Evolutionary conservation across 2,329 filamentous ascomycete species (phyloP).

Genomic region (Penicillium fuscoglaucum): DNA sequence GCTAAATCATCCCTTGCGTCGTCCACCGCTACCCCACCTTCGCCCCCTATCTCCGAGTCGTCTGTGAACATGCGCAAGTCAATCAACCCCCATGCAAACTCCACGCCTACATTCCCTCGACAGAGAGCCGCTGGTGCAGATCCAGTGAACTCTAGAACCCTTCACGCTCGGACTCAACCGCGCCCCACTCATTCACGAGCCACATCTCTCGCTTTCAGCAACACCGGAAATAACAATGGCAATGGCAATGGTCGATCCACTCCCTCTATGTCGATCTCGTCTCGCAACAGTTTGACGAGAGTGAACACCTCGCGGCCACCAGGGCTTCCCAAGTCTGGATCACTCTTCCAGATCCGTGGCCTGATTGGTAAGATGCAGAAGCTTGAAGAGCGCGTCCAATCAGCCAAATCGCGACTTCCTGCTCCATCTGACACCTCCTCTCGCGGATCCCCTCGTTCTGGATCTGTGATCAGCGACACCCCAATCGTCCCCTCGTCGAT

Average conservation of each 20-base stretch:
- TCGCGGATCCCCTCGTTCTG: constrained; percentile 70
- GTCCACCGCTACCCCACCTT: constrained; percentile 79
- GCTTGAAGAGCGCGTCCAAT: constrained; percentile 89
- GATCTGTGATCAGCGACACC: constrained; percentile 50
- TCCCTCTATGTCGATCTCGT: constrained; percentile 43
- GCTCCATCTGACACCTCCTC: constrained; percentile 77
- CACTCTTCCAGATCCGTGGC: constrained; percentile 86
- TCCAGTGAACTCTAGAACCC: constrained; percentile 56
- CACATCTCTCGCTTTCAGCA: constrained; percentile 59
- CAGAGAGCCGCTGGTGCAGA: constrained; percentile 50
- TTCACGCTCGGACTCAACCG: constrained; percentile 43
- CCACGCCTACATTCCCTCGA: constrained; percentile 49
- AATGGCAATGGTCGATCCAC: constrained; percentile 41
- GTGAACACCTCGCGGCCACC: constrained; percentile 47
- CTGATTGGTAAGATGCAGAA: constrained; percentile 97
- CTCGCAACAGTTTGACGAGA: constrained; percentile 48
- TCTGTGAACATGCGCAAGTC: constrained; percentile 62
- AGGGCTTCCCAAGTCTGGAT: constrained; percentile 63
- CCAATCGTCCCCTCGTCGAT: constrained; percentile 54
- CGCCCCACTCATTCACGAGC: constrained; percentile 54
- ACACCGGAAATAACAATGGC: constrained; percentile 7
- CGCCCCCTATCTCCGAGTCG: constrained; percentile 87
- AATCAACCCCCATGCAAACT: constrained; percentile 42
- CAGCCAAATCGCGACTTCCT: constrained; percentile 85
- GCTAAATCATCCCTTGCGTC: constrained; percentile 66